Conservation (phyloP, 345 rosid genomes). For the Eucalyptus microcorys region DNA sequence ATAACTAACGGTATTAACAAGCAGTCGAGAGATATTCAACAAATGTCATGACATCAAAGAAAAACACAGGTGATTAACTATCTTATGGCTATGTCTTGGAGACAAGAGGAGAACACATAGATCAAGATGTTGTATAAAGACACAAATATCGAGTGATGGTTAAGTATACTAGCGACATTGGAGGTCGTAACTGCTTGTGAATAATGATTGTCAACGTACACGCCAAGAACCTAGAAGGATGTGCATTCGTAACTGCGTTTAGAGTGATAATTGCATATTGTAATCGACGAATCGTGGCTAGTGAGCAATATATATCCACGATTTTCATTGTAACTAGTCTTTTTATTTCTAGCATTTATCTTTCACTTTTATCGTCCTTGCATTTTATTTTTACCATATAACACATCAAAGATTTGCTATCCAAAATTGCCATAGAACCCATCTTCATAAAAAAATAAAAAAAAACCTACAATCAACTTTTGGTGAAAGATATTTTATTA, state of each 20-base stretch:
- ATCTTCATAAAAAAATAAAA: not conserved
- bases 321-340: not conserved
- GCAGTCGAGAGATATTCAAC: not conserved
- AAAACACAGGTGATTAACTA: not conserved
- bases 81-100: not conserved
- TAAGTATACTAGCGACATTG: not conserved
- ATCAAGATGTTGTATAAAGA: not conserved
- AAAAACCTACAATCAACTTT: too few relatives aligned
- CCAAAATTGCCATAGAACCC: not conserved
- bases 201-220: not conserved
- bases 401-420: not conserved
- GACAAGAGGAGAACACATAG: not conserved
- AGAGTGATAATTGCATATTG: not conserved
- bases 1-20: not conserved
- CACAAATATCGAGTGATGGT: too few relatives aligned
- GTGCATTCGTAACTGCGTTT: not conserved
- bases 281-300: not conserved
- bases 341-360: not conserved
- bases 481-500: not conserved
- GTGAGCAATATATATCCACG: not conserved
- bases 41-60: not conserved
- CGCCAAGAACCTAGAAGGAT: not conserved
- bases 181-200: not conserved
- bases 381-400: not conserved
- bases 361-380: not conserved